Conservation (phyloP, 2,329 filamentous ascomycete species). For the Talaromyces atroroseus region DNA sequence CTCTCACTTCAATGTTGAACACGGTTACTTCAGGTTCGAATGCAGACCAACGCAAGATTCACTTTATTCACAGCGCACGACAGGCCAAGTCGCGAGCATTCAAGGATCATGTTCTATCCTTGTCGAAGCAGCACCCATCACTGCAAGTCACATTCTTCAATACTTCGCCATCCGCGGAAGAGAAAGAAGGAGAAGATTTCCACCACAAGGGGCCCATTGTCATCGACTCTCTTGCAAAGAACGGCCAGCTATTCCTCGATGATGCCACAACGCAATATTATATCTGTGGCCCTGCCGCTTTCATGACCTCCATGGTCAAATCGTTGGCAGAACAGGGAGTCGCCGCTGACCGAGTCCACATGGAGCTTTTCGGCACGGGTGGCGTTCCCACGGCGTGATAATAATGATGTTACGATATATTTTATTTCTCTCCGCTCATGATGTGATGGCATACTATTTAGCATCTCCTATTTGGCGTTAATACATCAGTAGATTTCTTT, state of each 20-base stretch:
- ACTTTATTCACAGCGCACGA: conserved; percentile 57
- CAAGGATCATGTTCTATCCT: conserved; percentile 45
- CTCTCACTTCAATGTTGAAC: conserved; percentile 58
- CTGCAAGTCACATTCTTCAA: conserved; percentile 56
- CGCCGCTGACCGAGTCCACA: conserved; percentile 27
- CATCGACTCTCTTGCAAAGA: conserved; percentile 50
- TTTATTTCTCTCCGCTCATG: conserved; percentile 2
- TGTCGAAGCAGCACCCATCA: conserved; percentile 41
- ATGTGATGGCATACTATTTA: background rate
- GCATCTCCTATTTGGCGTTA: background rate
- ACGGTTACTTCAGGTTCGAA: conserved; percentile 40
- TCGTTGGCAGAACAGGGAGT: conserved; percentile 6
- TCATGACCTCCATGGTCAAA: conserved; percentile 50
- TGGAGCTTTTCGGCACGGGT: conserved; percentile 65
- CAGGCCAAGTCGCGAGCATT: conserved; percentile 47
- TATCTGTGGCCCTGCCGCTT: conserved; percentile 63
- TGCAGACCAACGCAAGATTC: conserved; percentile 46
- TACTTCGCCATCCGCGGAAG: conserved; percentile 42
- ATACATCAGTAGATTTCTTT: no score
- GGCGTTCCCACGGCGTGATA: conserved; percentile 21
- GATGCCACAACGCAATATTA: conserved; percentile 59
- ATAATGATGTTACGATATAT: background rate
- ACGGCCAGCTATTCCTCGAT: conserved; percentile 51
- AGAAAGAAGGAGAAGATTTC: conserved; percentile 54
- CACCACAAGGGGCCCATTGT: conserved; percentile 55